Evolutionary conservation across 768 basidiomycete species (phyloP), one percentile per base, ranked within the genome.

Genomic region (Mycena rebaudengoi): DNA sequence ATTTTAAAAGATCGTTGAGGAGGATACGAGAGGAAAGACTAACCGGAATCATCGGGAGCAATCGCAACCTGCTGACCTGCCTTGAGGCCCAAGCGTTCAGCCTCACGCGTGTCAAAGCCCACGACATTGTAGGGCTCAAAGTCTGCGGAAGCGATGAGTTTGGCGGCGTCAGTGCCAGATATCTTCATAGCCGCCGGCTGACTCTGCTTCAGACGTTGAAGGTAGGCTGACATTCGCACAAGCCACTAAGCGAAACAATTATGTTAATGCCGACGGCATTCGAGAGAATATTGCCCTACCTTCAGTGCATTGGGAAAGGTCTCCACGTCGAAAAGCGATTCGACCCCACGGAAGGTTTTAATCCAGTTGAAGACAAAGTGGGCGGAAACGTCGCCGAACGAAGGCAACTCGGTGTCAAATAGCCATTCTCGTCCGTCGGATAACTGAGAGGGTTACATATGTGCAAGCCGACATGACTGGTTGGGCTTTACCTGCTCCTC

Each of bases 351-450:
- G 70, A 84, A 80, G 13, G 49, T 41, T 29, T 73, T 74, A 30
- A 79, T 69, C 87, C 87, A 88, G 7, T 71, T 69, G 62, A 82
- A 74, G 5, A 83, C 68, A 64, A 86, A 85, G 62, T 87, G 81
- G 8, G 83, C 76, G 3, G 84, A 80, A 32, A 88, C 71, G 69
- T 89, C 88, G 7, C 81, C 84, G 23, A 86, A 72, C 40, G 83
- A 79, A 10, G 87, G 86, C 0, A 74, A 60, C 57, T 81, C 81
- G 1, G 87, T 87, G 64, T 87, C 79, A 60, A 88, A 82, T 10
- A 88, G 75, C 86, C 86, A 90, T 68, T 84, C 81, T 2, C 87
- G 79, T 23, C 79, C 83, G 69, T 88, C 86, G 16, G 74, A 70
- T 28, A 88, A 75, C 70, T 88, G 21, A 6, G 5, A 26, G 16